Conservation (phyloP, 2,329 filamentous ascomycete genomes). For the Botrytis aclada region DNA sequence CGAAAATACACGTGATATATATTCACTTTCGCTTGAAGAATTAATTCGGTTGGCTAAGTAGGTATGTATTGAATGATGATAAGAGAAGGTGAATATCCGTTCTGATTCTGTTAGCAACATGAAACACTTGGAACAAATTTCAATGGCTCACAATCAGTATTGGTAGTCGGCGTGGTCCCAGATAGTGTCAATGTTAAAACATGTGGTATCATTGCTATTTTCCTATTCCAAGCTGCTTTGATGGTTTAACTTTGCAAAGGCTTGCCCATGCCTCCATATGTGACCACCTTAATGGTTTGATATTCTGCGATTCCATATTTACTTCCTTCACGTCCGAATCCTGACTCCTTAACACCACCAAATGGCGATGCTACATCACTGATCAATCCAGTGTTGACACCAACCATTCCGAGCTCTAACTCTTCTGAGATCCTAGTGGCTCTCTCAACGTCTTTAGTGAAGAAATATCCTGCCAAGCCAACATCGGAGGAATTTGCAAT, state of each 20-base stretch:
- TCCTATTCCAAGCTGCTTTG: background rate
- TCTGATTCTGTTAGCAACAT: background rate
- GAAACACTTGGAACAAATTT: background rate
- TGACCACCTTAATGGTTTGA: constrained; percentile 48
- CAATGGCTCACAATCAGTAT: background rate
- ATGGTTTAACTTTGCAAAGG: constrained; percentile 46
- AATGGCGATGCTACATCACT: constrained; percentile 55
- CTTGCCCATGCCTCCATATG: constrained; percentile 58
- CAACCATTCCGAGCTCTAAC: constrained; percentile 83
- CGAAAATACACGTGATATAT: background rate
- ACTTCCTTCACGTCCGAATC: constrained; percentile 54
- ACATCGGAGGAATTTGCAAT: constrained; percentile 81
- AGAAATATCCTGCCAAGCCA: constrained; percentile 93
- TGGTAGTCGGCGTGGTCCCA: no score
- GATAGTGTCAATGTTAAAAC: background rate
- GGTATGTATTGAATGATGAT: background rate
- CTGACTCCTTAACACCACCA: constrained; percentile 55
- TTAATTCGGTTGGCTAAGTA: no score
- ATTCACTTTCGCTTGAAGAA: background rate
- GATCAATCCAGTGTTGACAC: constrained; percentile 71
- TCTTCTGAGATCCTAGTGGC: constrained; percentile 62
- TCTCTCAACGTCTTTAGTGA: constrained; percentile 61
- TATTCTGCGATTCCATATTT: constrained; percentile 54
- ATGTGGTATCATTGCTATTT: constrained; percentile 11
- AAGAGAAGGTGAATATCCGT: background rate